Conservation (phyloP, 2,329 filamentous ascomycete species). For the Diaporthe batatas region DNA sequence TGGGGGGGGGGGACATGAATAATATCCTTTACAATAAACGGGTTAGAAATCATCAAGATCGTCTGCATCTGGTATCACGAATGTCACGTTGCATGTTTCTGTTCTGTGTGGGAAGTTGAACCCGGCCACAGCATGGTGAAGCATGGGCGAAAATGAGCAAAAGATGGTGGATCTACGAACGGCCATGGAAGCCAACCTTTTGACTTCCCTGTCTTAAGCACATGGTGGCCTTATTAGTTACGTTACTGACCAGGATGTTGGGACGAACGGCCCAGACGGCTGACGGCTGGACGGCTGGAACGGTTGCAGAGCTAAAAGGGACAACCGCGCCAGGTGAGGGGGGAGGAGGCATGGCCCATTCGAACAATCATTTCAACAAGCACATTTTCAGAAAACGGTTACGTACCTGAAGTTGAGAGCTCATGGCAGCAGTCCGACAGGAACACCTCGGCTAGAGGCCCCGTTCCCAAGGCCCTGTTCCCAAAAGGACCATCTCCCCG, state of each 20-base stretch:
- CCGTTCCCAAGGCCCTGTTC: background rate
- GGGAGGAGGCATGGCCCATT: background rate
- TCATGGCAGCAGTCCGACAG: background rate
- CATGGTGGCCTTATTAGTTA: conserved; percentile 2
- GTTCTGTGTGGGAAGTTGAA: background rate
- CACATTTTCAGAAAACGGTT: background rate
- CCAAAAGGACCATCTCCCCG: background rate
- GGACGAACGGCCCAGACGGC: background rate
- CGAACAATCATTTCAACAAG: background rate
- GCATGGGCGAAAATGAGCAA: background rate
- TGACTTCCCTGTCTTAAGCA: background rate
- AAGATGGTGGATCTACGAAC: background rate
- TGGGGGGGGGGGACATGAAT: background rate
- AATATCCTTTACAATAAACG: background rate
- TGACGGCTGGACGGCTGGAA: conserved; percentile 3
- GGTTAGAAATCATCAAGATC: background rate
- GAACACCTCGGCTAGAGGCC: background rate
- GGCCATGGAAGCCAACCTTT: background rate
- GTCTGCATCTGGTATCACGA: background rate
- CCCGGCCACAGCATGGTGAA: no score
- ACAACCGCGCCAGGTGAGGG: conserved; percentile 4
- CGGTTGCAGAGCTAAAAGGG: background rate
- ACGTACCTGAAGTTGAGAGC: background rate
- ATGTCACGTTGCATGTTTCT: background rate
- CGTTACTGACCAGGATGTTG: background rate